phyloP scores from a whole-genome alignment of 2,329 filamentous ascomycete genomes.

The Diaporthe ilicicola region DNA sequence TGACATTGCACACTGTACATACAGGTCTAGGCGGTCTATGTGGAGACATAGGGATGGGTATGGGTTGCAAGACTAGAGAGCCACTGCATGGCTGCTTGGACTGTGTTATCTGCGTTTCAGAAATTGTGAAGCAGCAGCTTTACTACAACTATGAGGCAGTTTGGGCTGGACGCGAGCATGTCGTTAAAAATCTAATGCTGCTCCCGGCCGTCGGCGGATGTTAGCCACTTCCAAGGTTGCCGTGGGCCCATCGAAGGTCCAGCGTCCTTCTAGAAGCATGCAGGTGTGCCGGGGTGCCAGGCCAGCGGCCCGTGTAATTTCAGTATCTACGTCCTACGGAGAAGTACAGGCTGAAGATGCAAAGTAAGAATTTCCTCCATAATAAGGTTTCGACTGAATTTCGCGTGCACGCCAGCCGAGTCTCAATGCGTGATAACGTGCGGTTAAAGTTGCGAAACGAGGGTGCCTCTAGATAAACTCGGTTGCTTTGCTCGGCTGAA shows the following conservation, averaged over 20 bases:
- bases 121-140: too few relatives aligned
- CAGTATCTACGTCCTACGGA: too few relatives aligned
- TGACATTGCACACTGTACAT: too few relatives aligned
- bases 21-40: background rate
- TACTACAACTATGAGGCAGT: background rate
- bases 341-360: background rate
- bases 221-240: background rate
- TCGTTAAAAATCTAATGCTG: background rate
- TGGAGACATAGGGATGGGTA: background rate
- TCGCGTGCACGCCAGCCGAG: background rate
- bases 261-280: constrained; percentile 5
- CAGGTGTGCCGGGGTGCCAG: background rate
- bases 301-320: background rate
- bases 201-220: background rate
- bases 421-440: too few relatives aligned
- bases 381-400: background rate
- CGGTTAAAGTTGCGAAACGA: background rate
- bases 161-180: background rate
- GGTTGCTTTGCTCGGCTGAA: background rate
- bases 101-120: background rate
- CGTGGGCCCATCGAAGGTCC: background rate
- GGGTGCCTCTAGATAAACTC: constrained; percentile 4
- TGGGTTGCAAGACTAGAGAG: background rate
- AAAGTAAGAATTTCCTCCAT: background rate
- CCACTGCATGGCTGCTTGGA: background rate